Conservation (phyloP, 208 protist species). For the Leptomonas pyrrhocoris region DNA sequence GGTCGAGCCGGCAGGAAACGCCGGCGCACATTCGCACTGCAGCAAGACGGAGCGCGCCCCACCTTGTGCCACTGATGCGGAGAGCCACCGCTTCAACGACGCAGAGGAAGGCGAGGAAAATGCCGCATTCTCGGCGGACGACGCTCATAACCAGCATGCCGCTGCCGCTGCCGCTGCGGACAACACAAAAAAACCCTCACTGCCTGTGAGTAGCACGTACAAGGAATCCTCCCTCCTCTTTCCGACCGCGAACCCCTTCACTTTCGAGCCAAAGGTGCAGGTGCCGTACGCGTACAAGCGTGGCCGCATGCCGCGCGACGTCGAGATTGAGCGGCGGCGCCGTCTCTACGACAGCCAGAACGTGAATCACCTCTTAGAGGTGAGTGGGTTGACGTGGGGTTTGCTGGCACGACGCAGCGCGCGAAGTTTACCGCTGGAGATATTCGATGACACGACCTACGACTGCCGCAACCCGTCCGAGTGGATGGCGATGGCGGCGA, state of each 20-base stretch:
- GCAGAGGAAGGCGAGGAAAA: neutral
- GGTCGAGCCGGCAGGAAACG: neutral
- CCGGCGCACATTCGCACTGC: neutral
- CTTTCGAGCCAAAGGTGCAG: constrained; percentile 97
- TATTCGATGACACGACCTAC: constrained; percentile 97
- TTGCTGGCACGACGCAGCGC: constrained; percentile 64
- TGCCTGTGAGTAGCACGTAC: constrained; percentile 78
- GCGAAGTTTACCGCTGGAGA: constrained; percentile 87
- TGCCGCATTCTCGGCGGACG: neutral
- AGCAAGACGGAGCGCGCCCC: neutral
- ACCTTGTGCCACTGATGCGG: neutral
- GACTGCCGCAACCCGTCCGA: constrained; percentile 90
- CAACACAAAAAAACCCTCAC: neutral
- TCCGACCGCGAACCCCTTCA: constrained; percentile 64
- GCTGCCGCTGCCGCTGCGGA: neutral
- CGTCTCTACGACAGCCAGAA: constrained; percentile 89
- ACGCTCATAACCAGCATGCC: neutral
- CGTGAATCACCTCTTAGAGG: constrained; percentile 74
- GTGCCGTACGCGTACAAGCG: constrained; percentile 90
- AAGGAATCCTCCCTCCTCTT: constrained; percentile 83
- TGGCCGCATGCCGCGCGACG: constrained; percentile 91
- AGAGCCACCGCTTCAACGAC: constrained; percentile 18
- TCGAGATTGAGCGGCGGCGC: constrained; percentile 95
- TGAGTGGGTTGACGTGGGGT: constrained; percentile 73
- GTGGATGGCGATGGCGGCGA: constrained; percentile 90